phyloP scores from a whole-genome alignment of 1,139 yeast species.

The Taphrina populina region DNA sequence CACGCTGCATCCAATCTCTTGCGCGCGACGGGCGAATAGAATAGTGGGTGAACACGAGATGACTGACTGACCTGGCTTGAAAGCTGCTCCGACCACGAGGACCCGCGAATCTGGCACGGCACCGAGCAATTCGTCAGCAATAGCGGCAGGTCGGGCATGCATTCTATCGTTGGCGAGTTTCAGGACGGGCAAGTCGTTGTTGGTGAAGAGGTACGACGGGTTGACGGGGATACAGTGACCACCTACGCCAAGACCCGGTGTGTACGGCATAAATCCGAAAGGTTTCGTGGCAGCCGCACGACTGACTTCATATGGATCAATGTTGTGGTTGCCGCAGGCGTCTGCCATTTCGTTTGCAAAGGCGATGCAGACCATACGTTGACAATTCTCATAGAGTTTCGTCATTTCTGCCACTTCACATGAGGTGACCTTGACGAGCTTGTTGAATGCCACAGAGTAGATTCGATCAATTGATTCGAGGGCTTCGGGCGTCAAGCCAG shows the following conservation, averaged over 20 bases:
- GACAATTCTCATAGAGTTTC: conserved; percentile 20
- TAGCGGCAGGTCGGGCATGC: conserved; percentile 20
- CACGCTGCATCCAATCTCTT: neutral
- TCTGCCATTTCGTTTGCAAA: conserved; percentile 23
- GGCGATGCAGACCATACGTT: conserved; percentile 25
- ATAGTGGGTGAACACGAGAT: conserved; percentile 17
- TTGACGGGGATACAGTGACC: conserved; percentile 29
- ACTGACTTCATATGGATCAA: conserved; percentile 22
- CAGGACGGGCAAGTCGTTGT: conserved; percentile 22
- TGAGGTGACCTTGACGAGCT: conserved; percentile 15
- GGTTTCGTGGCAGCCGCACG: conserved; percentile 25
- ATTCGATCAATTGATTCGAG: conserved; percentile 11
- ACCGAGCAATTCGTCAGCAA: conserved; percentile 7
- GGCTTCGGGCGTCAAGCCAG: conserved; percentile 6
- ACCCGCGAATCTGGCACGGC: neutral
- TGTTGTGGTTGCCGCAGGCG: conserved; percentile 13
- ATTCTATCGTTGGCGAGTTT: conserved; percentile 18
- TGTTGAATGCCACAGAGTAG: conserved; percentile 4
- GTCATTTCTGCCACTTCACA: conserved; percentile 20
- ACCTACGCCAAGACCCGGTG: conserved; percentile 19
- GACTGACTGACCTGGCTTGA: conserved; percentile 26
- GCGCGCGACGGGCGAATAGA: conserved; percentile 14
- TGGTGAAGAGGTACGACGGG: conserved; percentile 26
- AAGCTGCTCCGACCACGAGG: conserved; percentile 14
- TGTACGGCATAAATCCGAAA: conserved; percentile 23